Percentiles rank a stretch among this genome's conserved stretches.
Conservation (phyloP, 768 basidiomycete genomes). For the Amanita thiersii region DNA sequence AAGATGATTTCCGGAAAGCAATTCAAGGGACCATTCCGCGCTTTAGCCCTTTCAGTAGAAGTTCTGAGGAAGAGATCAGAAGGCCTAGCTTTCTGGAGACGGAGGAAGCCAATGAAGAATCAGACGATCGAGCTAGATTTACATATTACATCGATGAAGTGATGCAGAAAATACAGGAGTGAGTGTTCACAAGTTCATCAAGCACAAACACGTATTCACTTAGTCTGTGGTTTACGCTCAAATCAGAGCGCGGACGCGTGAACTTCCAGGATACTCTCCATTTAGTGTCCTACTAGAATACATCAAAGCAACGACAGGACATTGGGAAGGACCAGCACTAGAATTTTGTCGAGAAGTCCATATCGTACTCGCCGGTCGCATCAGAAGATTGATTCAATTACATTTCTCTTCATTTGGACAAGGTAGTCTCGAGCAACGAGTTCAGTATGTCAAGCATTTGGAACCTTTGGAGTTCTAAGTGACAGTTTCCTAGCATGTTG, state of each 20-base stretch:
- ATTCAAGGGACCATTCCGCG: slow-evolving; percentile 49
- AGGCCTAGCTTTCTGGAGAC: slow-evolving; percentile 14
- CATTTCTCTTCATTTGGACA: slow-evolving; percentile 6
- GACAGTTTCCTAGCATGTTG: background rate
- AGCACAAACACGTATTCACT: too few relatives aligned
- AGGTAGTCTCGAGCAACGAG: background rate
- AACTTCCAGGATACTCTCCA: slow-evolving; percentile 2
- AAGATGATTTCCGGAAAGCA: slow-evolving; percentile 34
- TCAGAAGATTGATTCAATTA: background rate
- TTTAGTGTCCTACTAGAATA: slow-evolving; percentile 3
- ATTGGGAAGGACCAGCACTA: slow-evolving; percentile 2
- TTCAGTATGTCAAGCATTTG: background rate
- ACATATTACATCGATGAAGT: slow-evolving; percentile 20
- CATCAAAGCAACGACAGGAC: background rate
- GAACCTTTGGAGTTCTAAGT: background rate
- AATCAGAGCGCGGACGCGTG: background rate
- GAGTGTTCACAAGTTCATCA: too few relatives aligned
- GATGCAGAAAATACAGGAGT: slow-evolving; percentile 13
- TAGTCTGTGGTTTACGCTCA: too few relatives aligned
- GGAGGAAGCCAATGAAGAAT: slow-evolving; percentile 8
- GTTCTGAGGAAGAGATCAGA: slow-evolving; percentile 9
- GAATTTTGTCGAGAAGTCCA: background rate
- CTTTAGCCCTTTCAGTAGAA: slow-evolving; percentile 41
- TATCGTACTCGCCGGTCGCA: background rate
- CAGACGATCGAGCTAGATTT: background rate